Evolutionary conservation across 495 filamentous ascomycete genomes (phyloP).

Genomic region (Barbatosphaeria neglecta): DNA sequence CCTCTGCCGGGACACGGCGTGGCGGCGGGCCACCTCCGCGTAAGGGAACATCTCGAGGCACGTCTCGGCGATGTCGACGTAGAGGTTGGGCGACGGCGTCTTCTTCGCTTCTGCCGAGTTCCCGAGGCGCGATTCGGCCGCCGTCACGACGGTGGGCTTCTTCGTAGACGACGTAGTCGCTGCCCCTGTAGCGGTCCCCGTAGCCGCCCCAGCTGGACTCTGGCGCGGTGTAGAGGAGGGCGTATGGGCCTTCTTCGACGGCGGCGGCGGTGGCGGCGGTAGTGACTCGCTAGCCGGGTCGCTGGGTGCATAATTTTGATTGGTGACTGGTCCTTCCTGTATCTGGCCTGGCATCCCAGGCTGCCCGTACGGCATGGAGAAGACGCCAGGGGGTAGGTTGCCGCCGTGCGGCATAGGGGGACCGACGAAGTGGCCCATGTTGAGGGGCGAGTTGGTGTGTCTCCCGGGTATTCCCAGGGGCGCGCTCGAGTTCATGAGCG

Average conservation of each 20-base stretch:
- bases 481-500: neutral
- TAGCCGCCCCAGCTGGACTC: too few relatives aligned
- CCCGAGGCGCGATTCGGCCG: neutral
- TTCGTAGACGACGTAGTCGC: neutral
- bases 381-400: neutral
- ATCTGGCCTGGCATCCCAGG: neutral
- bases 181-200: too few relatives aligned
- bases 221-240: neutral
- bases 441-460: neutral
- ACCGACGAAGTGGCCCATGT: neutral
- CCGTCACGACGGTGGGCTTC: neutral
- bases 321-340: neutral
- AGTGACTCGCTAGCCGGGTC: too few relatives aligned
- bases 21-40: slow-evolving; percentile 28
- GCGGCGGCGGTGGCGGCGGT: too few relatives aligned
- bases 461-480: neutral
- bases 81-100: slow-evolving; percentile 21
- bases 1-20: slow-evolving; percentile 26
- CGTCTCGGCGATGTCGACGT: slow-evolving; percentile 39
- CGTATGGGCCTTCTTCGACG: neutral
- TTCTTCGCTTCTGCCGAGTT: neutral
- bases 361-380: neutral
- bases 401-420: neutral
- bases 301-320: too few relatives aligned
- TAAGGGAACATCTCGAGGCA: slow-evolving; percentile 34